Percentiles rank a stretch among this genome's conserved stretches.
These are phyloP conservation scores for Cyphellophora attinorum DNA, from an alignment of 2,329 filamentous ascomycete genomes.

Conservation along the genomic window DNA sequence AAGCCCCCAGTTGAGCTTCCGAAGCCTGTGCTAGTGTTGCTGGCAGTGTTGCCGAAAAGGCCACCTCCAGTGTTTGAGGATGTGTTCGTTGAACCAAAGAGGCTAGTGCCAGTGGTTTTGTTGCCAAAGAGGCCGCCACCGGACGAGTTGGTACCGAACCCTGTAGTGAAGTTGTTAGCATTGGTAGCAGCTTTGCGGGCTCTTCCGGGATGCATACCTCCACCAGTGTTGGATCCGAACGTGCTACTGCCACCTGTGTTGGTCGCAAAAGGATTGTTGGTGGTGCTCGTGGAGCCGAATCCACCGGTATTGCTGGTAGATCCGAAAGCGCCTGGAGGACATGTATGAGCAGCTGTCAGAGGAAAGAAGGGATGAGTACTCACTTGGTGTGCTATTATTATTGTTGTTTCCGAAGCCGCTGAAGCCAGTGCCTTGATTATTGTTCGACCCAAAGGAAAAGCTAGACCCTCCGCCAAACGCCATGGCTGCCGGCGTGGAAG, in stretches of 20 bases:
- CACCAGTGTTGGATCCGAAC: constrained; percentile 1
- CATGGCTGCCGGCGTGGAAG: constrained; percentile 16
- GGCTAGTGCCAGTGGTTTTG: constrained; percentile 12
- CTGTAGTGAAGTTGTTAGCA: constrained; percentile 5
- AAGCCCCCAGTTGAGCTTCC: constrained; percentile 13
- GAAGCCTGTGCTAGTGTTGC: constrained; percentile 11
- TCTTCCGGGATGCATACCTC: background rate
- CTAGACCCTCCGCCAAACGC: constrained; percentile 16
- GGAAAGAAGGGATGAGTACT: constrained; percentile 5
- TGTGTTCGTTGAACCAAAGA: constrained; percentile 14
- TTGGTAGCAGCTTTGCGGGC: background rate
- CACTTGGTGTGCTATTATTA: constrained; percentile 12
- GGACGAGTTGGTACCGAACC: constrained; percentile 13
- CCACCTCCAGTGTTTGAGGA: constrained; percentile 14
- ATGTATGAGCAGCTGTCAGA: background rate
- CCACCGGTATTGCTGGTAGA: constrained; percentile 13
- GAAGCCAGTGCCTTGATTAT: constrained; percentile 11
- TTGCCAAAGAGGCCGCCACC: constrained; percentile 15
- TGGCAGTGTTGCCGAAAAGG: constrained; percentile 13
- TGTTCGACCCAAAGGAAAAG: constrained; percentile 15
- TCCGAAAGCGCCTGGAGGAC: constrained; percentile 14
- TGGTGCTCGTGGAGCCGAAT: constrained; percentile 16
- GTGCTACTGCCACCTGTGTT: constrained; percentile 3
- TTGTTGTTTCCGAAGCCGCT: constrained; percentile 17
- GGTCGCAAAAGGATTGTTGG: constrained; percentile 17